A percentile compares a stretch with the other conserved stretches of the same genome.
Evolutionary conservation across 495 filamentous ascomycete species (phyloP).

Genomic region (Bathelium albidoporum): DNA sequence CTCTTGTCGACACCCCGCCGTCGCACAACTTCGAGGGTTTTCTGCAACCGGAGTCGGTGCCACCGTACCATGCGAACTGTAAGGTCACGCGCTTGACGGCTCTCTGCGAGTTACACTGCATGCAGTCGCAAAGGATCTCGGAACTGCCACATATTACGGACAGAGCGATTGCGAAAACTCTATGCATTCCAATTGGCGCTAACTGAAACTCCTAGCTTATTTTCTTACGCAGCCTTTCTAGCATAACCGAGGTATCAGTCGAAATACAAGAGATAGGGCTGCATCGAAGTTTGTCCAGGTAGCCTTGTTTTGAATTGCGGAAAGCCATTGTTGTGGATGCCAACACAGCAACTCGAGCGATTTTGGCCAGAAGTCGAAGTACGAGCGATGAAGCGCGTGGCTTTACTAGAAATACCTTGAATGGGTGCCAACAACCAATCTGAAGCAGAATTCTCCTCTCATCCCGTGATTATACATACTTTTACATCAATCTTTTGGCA

Average conservation of each 20-base stretch:
- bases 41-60: background rate
- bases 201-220: background rate
- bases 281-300: too few relatives aligned
- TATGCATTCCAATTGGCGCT: background rate
- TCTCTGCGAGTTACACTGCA: background rate
- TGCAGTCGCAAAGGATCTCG: background rate
- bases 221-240: background rate
- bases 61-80: background rate
- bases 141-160: background rate
- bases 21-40: background rate
- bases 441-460: background rate
- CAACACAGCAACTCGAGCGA: too few relatives aligned
- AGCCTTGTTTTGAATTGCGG: too few relatives aligned
- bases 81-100: background rate
- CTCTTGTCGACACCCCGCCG: background rate
- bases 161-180: background rate
- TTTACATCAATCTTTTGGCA: conserved; percentile 13
- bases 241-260: background rate
- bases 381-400: background rate
- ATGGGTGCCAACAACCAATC: background rate
- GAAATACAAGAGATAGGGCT: too few relatives aligned
- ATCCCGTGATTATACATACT: background rate
- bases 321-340: too few relatives aligned
- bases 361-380: too few relatives aligned
- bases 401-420: background rate